Conservation (phyloP, 2,329 filamentous ascomycete genomes). For the Colletotrichum spaethianum region DNA sequence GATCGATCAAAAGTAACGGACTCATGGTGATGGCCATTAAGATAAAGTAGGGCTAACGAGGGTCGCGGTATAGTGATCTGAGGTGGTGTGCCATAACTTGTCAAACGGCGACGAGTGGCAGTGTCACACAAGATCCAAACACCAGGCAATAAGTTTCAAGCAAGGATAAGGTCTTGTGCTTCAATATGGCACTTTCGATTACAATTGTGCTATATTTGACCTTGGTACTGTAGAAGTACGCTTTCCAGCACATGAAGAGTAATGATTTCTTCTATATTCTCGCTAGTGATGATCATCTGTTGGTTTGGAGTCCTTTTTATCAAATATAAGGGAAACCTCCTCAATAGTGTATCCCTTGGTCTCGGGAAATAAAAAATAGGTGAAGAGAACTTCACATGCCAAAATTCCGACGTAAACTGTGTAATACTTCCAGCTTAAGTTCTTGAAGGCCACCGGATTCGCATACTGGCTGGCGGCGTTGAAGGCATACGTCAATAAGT, state of each 20-base stretch:
- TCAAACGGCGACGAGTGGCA: too few relatives aligned
- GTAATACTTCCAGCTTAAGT: slow-evolving; percentile 68
- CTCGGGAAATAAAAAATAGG: slow-evolving; percentile 60
- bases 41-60: too few relatives aligned
- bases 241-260: not conserved
- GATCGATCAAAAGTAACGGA: too few relatives aligned
- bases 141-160: too few relatives aligned
- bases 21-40: too few relatives aligned
- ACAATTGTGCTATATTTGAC: too few relatives aligned
- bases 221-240: not conserved
- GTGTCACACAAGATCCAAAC: too few relatives aligned
- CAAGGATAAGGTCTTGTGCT: too few relatives aligned
- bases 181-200: too few relatives aligned
- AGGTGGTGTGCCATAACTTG: too few relatives aligned
- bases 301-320: slow-evolving; percentile 39
- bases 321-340: slow-evolving; percentile 71
- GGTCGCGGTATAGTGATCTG: too few relatives aligned
- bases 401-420: slow-evolving; percentile 67
- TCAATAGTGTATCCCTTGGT: slow-evolving; percentile 65
- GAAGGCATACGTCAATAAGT: slow-evolving; percentile 46
- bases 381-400: slow-evolving; percentile 62
- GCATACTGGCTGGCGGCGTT: slow-evolving; percentile 55
- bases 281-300: not conserved
- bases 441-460: slow-evolving; percentile 65
- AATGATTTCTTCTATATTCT: rapidly evolving